These are phyloP conservation scores for Trichoderma sp. DNA, from an alignment of 2,329 filamentous ascomycete genomes.

Conservation along the genomic window DNA sequence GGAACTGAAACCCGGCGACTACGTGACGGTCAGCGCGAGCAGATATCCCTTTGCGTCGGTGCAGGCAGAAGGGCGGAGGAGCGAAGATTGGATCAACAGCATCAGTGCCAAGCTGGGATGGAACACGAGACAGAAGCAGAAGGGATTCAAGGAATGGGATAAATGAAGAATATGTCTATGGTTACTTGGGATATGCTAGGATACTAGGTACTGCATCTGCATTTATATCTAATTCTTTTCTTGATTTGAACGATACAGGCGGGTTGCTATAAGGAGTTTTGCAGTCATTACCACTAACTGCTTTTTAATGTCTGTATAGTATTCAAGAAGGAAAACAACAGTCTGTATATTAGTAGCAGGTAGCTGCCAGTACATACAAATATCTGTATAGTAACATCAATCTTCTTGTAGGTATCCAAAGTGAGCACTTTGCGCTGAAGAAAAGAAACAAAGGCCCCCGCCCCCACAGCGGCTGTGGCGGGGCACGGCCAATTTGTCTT, in stretches of 20 bases:
- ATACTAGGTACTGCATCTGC: background rate
- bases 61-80: conserved; percentile 65
- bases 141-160: conserved; percentile 56
- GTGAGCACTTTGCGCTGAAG: background rate
- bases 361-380: background rate
- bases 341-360: background rate
- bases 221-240: background rate
- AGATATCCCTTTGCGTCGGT: conserved; percentile 80
- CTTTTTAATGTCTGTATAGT: background rate
- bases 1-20: conserved; percentile 77
- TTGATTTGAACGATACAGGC: background rate
- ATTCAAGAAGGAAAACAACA: background rate
- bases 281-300: background rate
- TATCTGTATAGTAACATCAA: background rate
- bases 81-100: conserved; percentile 81
- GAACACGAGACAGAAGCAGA: conserved; percentile 80
- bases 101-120: conserved; percentile 78
- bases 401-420: background rate
- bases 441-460: background rate
- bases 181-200: background rate
- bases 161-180: conserved; percentile 28
- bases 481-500: background rate
- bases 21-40: conserved; percentile 80
- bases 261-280: background rate
- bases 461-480: conserved; percentile 9